Evolutionary conservation across 305 asterid genomes (phyloP).

Genomic region (Andrographis paniculata): DNA sequence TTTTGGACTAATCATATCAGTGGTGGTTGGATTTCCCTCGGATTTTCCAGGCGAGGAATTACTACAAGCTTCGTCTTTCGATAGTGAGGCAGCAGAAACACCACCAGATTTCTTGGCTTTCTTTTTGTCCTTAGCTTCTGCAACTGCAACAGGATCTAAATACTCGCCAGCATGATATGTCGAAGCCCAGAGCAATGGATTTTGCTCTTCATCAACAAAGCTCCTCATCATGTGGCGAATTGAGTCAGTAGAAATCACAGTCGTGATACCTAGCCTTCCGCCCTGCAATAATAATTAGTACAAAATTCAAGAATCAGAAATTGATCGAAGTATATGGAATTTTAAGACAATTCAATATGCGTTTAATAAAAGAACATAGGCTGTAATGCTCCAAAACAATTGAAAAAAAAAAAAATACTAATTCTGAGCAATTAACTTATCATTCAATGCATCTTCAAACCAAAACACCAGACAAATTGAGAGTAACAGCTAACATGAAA

Average conservation of each 20-base stretch:
- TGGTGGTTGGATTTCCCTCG: constrained; percentile 37
- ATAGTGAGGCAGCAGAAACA: too few relatives aligned
- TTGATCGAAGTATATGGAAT: constrained; percentile 5
- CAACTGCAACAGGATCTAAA: constrained; percentile 89
- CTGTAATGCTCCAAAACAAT: too few relatives aligned
- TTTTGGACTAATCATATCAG: constrained; percentile 61
- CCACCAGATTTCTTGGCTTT: constrained; percentile 67
- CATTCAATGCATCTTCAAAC: too few relatives aligned
- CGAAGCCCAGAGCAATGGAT: constrained; percentile 96
- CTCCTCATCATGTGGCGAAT: constrained; percentile 99
- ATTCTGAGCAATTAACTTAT: too few relatives aligned
- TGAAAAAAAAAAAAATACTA: too few relatives aligned
- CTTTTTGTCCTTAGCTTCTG: constrained; percentile 79
- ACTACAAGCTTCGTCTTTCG: constrained; percentile 84
- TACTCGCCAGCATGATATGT: constrained; percentile 98
- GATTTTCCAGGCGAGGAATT: constrained; percentile 32
- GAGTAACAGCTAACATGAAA: too few relatives aligned
- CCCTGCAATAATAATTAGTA: constrained; percentile 48
- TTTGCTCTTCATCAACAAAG: constrained; percentile 81
- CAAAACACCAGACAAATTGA: too few relatives aligned
- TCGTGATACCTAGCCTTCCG: constrained; percentile 92
- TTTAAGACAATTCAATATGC: background rate
- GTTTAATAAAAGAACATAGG: too few relatives aligned
- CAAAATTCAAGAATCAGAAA: constrained; percentile 1
- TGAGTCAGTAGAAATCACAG: constrained; percentile 91